Conservation (phyloP, 2,329 filamentous ascomycete genomes). For the Grosmannia clavigera region DNA sequence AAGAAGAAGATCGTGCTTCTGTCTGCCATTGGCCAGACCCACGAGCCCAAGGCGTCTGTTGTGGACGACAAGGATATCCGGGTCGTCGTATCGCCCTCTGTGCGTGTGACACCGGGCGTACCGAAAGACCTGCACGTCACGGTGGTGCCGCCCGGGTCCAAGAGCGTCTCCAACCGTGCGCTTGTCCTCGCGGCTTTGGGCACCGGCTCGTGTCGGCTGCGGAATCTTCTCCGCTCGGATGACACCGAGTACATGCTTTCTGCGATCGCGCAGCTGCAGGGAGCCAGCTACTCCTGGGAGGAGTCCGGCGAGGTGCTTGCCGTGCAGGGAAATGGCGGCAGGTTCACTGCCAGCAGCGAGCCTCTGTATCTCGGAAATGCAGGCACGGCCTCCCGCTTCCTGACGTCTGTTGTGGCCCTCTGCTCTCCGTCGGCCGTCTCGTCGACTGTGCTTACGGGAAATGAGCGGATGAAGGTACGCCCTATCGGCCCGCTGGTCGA, state of each 20-base stretch:
- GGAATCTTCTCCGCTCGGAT: constrained; percentile 88
- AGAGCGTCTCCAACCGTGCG: constrained; percentile 94
- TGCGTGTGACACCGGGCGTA: constrained; percentile 62
- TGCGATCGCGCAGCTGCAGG: constrained; percentile 72
- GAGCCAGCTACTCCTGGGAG: constrained; percentile 86
- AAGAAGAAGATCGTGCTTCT: constrained; percentile 95
- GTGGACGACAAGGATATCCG: constrained; percentile 80
- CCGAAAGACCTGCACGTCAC: constrained; percentile 48
- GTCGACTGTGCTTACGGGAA: constrained; percentile 78
- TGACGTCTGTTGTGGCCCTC: constrained; percentile 82
- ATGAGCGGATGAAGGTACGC: constrained; percentile 88
- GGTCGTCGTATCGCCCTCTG: constrained; percentile 68
- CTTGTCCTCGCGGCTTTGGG: constrained; percentile 88
- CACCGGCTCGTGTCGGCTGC: constrained; percentile 73
- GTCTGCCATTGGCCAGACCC: constrained; percentile 75
- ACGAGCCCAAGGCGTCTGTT: constrained; percentile 78
- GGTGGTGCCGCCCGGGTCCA: constrained; percentile 85
- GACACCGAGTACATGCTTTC: constrained; percentile 96
- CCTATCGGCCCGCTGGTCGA: constrained; percentile 91
- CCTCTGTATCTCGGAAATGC: constrained; percentile 92
- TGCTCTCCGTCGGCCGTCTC: constrained; percentile 53
- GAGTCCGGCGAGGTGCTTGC: constrained; percentile 85
- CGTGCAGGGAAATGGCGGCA: constrained; percentile 82
- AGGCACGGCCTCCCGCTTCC: constrained; percentile 86
- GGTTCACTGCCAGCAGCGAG: constrained; percentile 60